Evolutionary conservation across 306 rosid species (phyloP).

Genomic region (Lathyrus sativus): DNA sequence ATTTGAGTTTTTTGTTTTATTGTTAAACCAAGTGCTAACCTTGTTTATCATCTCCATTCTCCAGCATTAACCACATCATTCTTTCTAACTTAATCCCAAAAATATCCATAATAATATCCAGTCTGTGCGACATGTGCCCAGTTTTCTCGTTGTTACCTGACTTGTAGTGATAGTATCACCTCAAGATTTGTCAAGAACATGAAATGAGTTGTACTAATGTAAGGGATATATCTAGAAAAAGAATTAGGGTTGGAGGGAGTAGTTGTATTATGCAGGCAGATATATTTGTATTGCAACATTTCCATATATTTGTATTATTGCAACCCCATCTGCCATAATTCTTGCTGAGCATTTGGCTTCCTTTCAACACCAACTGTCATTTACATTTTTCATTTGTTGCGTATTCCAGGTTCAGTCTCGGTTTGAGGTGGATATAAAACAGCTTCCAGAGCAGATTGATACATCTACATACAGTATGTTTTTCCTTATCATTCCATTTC

Average conservation of each 20-base stretch:
- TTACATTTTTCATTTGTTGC: constrained; percentile 12
- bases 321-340: not conserved
- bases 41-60: not conserved
- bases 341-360: not conserved
- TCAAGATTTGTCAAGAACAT: not conserved
- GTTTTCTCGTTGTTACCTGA: not conserved
- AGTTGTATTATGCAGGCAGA: not conserved
- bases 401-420: constrained; percentile 85
- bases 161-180: not conserved
- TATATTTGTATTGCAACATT: not conserved
- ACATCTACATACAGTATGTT: constrained; percentile 92
- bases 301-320: not conserved
- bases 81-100: not conserved
- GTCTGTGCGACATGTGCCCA: not conserved
- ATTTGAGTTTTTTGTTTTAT: constrained; percentile 16
- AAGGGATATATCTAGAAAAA: too few relatives aligned
- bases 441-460: constrained; percentile 97
- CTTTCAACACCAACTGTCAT: not conserved
- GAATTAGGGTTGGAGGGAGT: not conserved
- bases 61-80: not conserved
- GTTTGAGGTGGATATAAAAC: constrained; percentile 97
- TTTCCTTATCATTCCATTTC: constrained; percentile 1
- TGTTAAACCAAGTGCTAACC: not conserved
- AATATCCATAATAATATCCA: not conserved
- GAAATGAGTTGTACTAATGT: not conserved